Evolutionary conservation across 2,329 filamentous ascomycete genomes (phyloP).

Genomic region (Pseudogymnoascus sp.): DNA sequence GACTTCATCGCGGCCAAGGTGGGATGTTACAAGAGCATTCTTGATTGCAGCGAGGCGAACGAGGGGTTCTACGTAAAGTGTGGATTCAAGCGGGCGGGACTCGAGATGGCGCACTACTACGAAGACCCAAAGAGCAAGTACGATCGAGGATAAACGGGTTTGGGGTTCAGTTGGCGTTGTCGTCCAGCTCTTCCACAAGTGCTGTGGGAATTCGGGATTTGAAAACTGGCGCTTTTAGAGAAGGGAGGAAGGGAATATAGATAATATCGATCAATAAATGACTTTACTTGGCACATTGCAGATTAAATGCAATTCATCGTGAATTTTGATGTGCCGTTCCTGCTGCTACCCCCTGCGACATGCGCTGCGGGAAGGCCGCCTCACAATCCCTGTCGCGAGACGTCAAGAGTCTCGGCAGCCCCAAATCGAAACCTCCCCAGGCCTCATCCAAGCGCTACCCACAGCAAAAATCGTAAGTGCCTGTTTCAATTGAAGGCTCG

Average conservation of each 20-base stretch:
- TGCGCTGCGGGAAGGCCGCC: slow-evolving; percentile 1
- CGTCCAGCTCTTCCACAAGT: slow-evolving; percentile 4
- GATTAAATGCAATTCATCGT: not conserved
- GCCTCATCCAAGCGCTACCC: not conserved
- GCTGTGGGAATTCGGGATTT: slow-evolving; percentile 1
- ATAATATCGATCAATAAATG: slow-evolving; percentile 3
- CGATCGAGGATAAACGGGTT: not conserved
- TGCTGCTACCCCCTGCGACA: slow-evolving; percentile 1
- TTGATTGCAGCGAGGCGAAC: slow-evolving; percentile 93
- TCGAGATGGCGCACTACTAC: slow-evolving; percentile 97
- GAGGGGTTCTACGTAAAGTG: slow-evolving; percentile 98
- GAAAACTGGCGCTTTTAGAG: slow-evolving; percentile 5
- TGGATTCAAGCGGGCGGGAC: slow-evolving; percentile 81
- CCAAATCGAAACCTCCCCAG: not conserved
- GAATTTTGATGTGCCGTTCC: not conserved
- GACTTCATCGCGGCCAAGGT: slow-evolving; percentile 80
- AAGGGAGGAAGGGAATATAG: not conserved
- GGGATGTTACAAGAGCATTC: slow-evolving; percentile 94
- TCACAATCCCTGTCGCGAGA: slow-evolving; percentile 8
- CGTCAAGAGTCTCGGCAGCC: slow-evolving; percentile 3
- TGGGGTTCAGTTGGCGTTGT: not conserved
- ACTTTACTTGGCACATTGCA: not conserved
- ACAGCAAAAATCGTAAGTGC: not conserved
- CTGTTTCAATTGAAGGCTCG: slow-evolving; percentile 1
- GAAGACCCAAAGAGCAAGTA: slow-evolving; percentile 15